phyloP scores from a whole-genome alignment of 2,329 filamentous ascomycete species.

The Madurella fahalii region DNA sequence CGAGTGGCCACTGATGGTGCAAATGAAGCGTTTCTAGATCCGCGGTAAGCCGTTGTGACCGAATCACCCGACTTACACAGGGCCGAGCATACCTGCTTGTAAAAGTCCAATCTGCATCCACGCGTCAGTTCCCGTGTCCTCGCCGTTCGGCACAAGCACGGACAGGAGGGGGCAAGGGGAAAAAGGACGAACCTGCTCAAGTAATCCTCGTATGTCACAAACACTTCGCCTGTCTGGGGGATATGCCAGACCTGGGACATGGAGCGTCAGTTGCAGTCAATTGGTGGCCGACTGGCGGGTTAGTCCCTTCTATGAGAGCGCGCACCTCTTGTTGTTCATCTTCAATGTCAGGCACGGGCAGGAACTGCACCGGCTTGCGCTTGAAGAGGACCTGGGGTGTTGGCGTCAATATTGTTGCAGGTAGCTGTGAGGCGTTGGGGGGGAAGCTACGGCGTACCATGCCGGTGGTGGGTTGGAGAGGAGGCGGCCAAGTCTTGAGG shows the following conservation, averaged over 20 bases:
- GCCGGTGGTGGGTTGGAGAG: conserved; percentile 14
- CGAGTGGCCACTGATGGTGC: conserved; percentile 91
- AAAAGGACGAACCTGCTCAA: conserved; percentile 64
- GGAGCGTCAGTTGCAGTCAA: conserved; percentile 5
- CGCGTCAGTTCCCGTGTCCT: conserved; percentile 31
- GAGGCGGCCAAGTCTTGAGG: not conserved
- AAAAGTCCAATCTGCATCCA: conserved; percentile 76
- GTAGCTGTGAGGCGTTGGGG: conserved; percentile 8
- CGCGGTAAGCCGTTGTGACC: conserved; percentile 12
- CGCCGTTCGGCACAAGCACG: not conserved
- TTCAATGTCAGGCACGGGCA: conserved; percentile 66
- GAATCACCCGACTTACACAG: not conserved
- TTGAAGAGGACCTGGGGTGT: conserved; percentile 80
- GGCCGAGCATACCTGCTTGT: conserved; percentile 67
- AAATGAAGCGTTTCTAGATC: conserved; percentile 77
- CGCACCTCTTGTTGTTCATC: conserved; percentile 81
- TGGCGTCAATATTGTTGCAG: conserved; percentile 22
- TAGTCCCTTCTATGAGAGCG: conserved; percentile 17
- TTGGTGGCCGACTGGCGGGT: conserved; percentile 4
- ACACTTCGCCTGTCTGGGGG: conserved; percentile 83
- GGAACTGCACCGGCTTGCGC: conserved; percentile 85
- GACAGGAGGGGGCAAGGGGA: not conserved
- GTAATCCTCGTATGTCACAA: conserved; percentile 84
- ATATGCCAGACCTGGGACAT: conserved; percentile 79
- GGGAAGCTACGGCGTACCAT: conserved; percentile 33